Percentiles rank a stretch among this genome's conserved stretches.
Conservation (phyloP, 2,329 filamentous ascomycete genomes). For the Ophiostoma perfectum region DNA sequence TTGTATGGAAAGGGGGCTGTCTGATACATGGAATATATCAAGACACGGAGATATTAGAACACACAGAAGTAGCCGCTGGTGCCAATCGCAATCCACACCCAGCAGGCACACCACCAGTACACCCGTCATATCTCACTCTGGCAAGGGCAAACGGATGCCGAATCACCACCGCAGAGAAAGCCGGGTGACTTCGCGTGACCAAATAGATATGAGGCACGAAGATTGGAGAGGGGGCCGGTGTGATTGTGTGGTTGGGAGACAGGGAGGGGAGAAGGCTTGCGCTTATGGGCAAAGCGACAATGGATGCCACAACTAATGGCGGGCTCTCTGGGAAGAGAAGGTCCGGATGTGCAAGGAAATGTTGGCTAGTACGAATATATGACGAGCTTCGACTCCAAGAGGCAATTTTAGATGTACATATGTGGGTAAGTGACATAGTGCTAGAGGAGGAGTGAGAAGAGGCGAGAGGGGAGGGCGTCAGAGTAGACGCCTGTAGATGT, state of each 20-base stretch:
- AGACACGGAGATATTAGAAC: not conserved
- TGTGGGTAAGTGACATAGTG: not conserved
- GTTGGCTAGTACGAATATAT: not conserved
- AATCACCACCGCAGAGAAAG: not conserved
- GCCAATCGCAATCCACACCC: not conserved
- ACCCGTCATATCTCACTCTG: slow-evolving; percentile 8
- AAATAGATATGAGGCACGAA: not conserved
- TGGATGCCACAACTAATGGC: not conserved
- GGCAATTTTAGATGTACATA: not conserved
- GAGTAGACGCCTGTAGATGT: not conserved
- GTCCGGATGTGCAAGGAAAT: not conserved
- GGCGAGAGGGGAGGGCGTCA: not conserved
- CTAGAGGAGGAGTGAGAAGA: not conserved
- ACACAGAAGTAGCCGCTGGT: not conserved
- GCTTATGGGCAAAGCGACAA: not conserved
- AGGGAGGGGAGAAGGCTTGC: not conserved
- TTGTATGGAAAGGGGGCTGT: not conserved
- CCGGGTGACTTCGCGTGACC: not conserved
- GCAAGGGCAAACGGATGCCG: not conserved
- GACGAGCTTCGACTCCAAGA: not conserved
- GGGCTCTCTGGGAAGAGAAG: not conserved
- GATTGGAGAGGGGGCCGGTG: not conserved
- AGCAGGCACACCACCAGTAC: not conserved
- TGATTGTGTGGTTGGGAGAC: slow-evolving; percentile 1
- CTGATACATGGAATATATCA: slow-evolving; percentile 4